A percentile compares a stretch with the other conserved stretches of the same genome.
Evolutionary conservation across 2,329 filamentous ascomycete species (phyloP).

Genomic region (Huntiella savannae): DNA sequence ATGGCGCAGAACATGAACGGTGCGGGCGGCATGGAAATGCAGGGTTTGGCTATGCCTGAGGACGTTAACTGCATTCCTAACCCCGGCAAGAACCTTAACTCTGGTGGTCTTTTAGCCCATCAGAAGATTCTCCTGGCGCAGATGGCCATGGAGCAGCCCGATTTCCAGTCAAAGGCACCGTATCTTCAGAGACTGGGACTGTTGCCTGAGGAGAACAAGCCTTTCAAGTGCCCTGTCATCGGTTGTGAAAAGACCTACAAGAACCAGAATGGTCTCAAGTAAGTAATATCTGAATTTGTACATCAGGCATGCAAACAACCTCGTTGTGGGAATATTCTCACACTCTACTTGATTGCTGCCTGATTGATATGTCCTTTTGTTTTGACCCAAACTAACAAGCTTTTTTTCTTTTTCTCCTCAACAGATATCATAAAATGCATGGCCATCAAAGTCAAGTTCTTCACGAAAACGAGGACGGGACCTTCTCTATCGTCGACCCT

Average conservation of each 20-base stretch:
- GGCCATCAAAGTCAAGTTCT: constrained; percentile 93
- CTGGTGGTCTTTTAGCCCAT: constrained; percentile 28
- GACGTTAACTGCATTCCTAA: constrained; percentile 60
- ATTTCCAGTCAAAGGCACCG: constrained; percentile 45
- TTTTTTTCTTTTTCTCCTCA: background rate
- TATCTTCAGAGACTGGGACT: constrained; percentile 38
- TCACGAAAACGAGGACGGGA: constrained; percentile 90
- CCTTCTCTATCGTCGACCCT: constrained; percentile 94
- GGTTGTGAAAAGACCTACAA: constrained; percentile 99
- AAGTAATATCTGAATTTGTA: constrained; percentile 21
- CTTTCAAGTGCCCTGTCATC: constrained; percentile 93
- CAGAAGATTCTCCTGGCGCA: constrained; percentile 48
- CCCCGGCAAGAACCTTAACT: constrained; percentile 62
- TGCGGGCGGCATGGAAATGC: constrained; percentile 20
- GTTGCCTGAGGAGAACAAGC: constrained; percentile 85
- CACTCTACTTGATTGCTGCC: too few species aligned
- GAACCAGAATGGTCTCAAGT: constrained; percentile 97
- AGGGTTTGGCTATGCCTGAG: constrained; percentile 15
- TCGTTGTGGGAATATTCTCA: background rate
- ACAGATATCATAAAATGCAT: constrained; percentile 55
- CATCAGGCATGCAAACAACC: background rate
- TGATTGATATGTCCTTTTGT: too few species aligned
- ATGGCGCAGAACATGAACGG: constrained; percentile 31
- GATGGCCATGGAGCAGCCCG: constrained; percentile 55
- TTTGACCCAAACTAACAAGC: background rate